phyloP scores from a whole-genome alignment of 2,329 filamentous ascomycete genomes.

The Venturia effusa region DNA sequence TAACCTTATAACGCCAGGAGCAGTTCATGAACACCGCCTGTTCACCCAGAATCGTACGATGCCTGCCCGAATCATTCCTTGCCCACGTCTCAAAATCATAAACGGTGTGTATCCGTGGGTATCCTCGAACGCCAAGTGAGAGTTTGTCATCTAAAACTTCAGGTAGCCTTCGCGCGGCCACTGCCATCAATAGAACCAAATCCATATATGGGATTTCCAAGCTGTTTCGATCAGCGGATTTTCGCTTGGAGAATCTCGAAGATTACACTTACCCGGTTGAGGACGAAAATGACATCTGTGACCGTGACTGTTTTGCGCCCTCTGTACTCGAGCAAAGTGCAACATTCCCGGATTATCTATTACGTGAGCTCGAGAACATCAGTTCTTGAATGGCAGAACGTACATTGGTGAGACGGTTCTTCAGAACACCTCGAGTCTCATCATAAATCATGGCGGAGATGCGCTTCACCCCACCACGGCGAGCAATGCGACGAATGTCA shows the following conservation, averaged over 20 bases:
- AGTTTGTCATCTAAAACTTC: neutral
- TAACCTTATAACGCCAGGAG: neutral
- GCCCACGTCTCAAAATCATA: neutral
- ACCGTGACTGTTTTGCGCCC: constrained; percentile 8
- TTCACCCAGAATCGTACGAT: neutral
- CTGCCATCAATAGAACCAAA: neutral
- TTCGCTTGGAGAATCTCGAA: neutral
- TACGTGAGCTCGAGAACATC: neutral
- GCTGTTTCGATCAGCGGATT: neutral
- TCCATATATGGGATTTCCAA: constrained; percentile 9
- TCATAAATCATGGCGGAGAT: constrained; percentile 57
- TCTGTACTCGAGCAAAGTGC: neutral
- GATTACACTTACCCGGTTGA: constrained; percentile 2
- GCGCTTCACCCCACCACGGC: constrained; percentile 66
- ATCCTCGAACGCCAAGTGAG: neutral
- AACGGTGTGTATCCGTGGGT: neutral
- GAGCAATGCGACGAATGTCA: constrained; percentile 50
- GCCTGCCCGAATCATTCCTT: neutral
- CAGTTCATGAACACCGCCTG: neutral
- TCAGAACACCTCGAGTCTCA: constrained; percentile 45
- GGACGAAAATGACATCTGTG: constrained; percentile 10
- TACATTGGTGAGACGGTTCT: constrained; percentile 31
- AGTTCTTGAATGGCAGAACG: neutral
- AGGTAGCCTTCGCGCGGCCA: neutral
- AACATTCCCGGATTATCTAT: neutral